phyloP scores from a whole-genome alignment of 495 filamentous ascomycete genomes.

The Cercophora scortea region DNA sequence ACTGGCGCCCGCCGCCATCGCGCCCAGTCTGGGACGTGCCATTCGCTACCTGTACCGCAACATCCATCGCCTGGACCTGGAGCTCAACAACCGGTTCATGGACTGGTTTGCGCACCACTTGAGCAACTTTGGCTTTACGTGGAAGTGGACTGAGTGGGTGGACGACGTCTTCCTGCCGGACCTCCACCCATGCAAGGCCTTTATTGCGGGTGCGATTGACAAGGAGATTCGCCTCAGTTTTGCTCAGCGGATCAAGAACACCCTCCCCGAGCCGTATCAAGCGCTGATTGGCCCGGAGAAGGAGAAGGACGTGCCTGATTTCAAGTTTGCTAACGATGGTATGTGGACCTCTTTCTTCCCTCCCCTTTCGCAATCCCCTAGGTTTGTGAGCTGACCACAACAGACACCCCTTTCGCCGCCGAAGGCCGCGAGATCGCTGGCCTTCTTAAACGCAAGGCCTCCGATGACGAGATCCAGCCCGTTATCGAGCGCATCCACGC shows the following conservation, averaged over 20 bases:
- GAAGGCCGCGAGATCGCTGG: constrained; percentile 73
- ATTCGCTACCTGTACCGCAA: constrained; percentile 86
- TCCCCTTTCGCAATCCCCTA: not conserved
- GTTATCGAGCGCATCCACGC: constrained; percentile 70
- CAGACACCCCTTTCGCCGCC: constrained; percentile 70
- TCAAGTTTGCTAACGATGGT: constrained; percentile 82
- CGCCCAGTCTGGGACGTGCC: constrained; percentile 87
- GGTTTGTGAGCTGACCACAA: not conserved
- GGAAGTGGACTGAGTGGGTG: constrained; percentile 99
- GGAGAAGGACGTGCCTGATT: constrained; percentile 87
- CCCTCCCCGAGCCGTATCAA: constrained; percentile 79
- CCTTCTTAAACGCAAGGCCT: constrained; percentile 74
- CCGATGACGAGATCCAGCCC: constrained; percentile 71
- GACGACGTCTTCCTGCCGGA: constrained; percentile 73
- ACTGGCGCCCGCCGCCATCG: constrained; percentile 88
- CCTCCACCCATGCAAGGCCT: constrained; percentile 82
- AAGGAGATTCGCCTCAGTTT: constrained; percentile 97
- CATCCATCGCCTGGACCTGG: constrained; percentile 73
- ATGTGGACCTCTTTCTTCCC: constrained; percentile 24
- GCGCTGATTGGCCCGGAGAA: constrained; percentile 74
- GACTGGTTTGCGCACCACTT: constrained; percentile 98
- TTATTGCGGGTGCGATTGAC: constrained; percentile 82
- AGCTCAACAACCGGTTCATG: constrained; percentile 78
- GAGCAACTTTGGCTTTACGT: constrained; percentile 98
- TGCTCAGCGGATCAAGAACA: constrained; percentile 90